A percentile compares a stretch with the other conserved stretches of the same genome.
Conservation (phyloP, 2,329 filamentous ascomycete genomes). For the Colletotrichum sp. region DNA sequence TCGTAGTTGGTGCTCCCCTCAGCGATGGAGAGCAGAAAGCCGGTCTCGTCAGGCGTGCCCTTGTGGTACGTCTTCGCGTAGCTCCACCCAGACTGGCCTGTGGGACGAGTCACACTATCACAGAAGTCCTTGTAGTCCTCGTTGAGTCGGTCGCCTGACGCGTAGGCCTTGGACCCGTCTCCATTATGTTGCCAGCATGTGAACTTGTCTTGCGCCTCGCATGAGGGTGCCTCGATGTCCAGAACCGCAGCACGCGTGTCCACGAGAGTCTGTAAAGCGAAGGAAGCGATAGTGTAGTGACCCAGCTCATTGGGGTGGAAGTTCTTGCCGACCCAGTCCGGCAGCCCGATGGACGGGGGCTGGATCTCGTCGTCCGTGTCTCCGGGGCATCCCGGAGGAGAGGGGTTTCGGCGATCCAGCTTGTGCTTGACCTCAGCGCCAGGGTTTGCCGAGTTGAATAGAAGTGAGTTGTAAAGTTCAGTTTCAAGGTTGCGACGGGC, state of each 20-base stretch:
- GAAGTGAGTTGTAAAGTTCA: constrained; percentile 25
- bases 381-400: constrained; percentile 30
- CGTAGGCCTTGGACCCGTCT: constrained; percentile 27
- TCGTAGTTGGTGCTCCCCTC: constrained; percentile 12
- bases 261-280: constrained; percentile 21
- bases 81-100: constrained; percentile 16
- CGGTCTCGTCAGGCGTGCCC: neutral
- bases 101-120: constrained; percentile 22
- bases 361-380: constrained; percentile 1
- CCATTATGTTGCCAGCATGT: constrained; percentile 28
- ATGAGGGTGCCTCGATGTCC: neutral
- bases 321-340: constrained; percentile 31
- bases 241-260: neutral
- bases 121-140: constrained; percentile 33
- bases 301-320: constrained; percentile 38
- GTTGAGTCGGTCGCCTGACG: constrained; percentile 24
- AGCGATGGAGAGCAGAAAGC: constrained; percentile 14
- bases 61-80: neutral
- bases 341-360: constrained; percentile 29
- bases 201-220: constrained; percentile 22
- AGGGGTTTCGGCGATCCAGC: constrained; percentile 28
- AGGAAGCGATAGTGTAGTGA: constrained; percentile 32
- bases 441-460: constrained; percentile 26
- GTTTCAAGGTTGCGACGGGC: neutral
- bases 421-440: constrained; percentile 25